Conservation (phyloP, 805 yeast species). For the Kluyveromyces siamensis region DNA sequence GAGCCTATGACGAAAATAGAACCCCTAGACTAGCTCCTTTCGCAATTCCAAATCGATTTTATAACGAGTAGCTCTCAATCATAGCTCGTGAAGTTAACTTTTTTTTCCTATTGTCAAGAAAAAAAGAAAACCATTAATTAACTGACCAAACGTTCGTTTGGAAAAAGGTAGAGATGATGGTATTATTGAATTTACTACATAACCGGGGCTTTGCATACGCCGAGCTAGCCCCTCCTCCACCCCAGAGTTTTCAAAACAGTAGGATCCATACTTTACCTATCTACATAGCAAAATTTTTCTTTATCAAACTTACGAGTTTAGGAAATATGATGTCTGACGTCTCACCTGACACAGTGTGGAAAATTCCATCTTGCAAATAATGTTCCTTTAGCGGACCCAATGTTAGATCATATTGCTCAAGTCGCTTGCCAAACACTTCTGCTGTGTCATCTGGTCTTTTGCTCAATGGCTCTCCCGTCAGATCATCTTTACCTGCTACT, state of each 20-base stretch:
- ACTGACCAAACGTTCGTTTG: no score
- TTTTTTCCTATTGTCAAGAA: no score
- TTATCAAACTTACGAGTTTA: conserved; percentile 39
- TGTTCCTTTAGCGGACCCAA: conserved; percentile 58
- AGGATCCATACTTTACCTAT: background rate
- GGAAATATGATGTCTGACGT: conserved; percentile 84
- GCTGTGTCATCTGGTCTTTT: conserved; percentile 81
- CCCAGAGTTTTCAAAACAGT: no score
- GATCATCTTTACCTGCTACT: conserved; percentile 68
- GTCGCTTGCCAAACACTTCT: conserved; percentile 57
- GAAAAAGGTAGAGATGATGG: background rate
- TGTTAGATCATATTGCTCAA: conserved; percentile 50
- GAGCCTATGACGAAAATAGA: background rate
- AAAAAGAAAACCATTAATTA: no score
- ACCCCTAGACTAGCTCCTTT: no score
- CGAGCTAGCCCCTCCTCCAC: no score
- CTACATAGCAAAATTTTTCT: conserved; percentile 20
- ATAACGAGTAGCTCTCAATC: no score
- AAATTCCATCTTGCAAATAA: conserved; percentile 42
- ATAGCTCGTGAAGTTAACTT: no score
- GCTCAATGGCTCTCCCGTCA: conserved; percentile 78
- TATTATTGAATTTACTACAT: no score
- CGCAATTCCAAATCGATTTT: no score
- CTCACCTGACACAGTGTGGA: conserved; percentile 56
- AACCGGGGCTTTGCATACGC: no score